Percentiles rank a stretch among this genome's conserved stretches.
Conservation (phyloP, 495 filamentous ascomycete species). For the Emericellopsis terricola region DNA sequence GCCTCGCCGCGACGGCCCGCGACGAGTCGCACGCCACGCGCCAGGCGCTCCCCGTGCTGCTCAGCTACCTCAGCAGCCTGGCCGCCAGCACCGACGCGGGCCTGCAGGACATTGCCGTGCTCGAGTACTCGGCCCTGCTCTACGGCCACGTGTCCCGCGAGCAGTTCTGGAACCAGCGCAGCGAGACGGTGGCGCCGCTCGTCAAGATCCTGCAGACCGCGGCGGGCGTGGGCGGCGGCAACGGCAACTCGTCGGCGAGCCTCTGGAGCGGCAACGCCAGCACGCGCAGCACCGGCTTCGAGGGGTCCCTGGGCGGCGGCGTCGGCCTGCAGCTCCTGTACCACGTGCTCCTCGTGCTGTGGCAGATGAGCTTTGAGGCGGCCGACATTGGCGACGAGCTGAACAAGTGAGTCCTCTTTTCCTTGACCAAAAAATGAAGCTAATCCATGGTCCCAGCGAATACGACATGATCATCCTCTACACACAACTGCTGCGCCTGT, state of each 20-base stretch:
- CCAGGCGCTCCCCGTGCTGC: slow-evolving; percentile 62
- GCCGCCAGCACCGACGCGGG: slow-evolving; percentile 62
- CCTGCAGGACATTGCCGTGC: slow-evolving; percentile 88
- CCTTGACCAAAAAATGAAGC: neutral
- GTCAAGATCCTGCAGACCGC: slow-evolving; percentile 70
- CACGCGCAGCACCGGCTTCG: slow-evolving; percentile 31
- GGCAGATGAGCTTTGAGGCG: slow-evolving; percentile 92
- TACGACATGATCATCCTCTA: slow-evolving; percentile 86
- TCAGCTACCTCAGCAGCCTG: slow-evolving; percentile 67
- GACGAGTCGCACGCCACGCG: slow-evolving; percentile 36
- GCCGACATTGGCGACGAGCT: slow-evolving; percentile 67
- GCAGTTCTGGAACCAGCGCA: slow-evolving; percentile 74
- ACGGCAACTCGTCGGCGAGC: slow-evolving; percentile 46
- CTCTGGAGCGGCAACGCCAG: slow-evolving; percentile 45
- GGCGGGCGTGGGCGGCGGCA: slow-evolving; percentile 47
- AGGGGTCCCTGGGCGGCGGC: slow-evolving; percentile 53
- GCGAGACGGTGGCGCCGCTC: slow-evolving; percentile 66
- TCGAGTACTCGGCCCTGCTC: slow-evolving; percentile 76
- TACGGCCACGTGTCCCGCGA: slow-evolving; percentile 55
- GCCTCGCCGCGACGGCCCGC: slow-evolving; percentile 56
- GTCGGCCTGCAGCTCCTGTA: slow-evolving; percentile 90
- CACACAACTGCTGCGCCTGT: slow-evolving; percentile 72
- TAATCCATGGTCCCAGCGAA: slow-evolving; percentile 53
- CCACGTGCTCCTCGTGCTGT: slow-evolving; percentile 78
- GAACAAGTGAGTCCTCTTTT: slow-evolving; percentile 44